These are phyloP conservation scores for Glarea lozoyensis DNA, from an alignment of 495 filamentous ascomycete genomes.

Conservation along the genomic window DNA sequence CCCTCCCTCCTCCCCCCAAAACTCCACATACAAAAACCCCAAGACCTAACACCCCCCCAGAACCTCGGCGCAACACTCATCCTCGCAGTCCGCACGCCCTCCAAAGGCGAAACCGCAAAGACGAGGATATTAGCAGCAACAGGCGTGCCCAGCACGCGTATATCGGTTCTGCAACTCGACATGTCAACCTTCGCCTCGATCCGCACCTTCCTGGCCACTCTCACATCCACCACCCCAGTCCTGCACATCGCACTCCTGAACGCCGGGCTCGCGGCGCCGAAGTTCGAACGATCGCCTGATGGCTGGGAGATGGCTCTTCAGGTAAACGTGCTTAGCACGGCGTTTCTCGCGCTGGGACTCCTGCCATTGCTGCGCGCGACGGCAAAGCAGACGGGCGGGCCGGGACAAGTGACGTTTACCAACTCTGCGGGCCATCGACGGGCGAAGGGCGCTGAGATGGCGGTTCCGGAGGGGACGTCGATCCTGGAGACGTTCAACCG, in stretches of 20 bases:
- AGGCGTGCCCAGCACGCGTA: conserved; percentile 24
- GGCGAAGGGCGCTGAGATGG: background rate
- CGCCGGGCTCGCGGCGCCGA: conserved; percentile 30
- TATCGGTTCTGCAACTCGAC: conserved; percentile 46
- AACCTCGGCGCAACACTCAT: conserved; percentile 34
- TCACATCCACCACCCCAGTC: conserved; percentile 12
- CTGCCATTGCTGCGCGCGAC: conserved; percentile 34
- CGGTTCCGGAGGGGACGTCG: background rate
- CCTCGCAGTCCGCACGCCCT: conserved; percentile 31
- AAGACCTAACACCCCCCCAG: no score
- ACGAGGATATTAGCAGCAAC: conserved; percentile 25
- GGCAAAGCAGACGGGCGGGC: background rate
- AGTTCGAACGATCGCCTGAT: conserved; percentile 18
- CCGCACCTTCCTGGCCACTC: conserved; percentile 30
- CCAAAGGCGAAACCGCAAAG: conserved; percentile 29
- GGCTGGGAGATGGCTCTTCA: conserved; percentile 37
- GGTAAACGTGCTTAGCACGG: conserved; percentile 36
- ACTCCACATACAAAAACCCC: no score
- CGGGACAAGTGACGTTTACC: background rate
- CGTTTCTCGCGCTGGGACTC: conserved; percentile 36
- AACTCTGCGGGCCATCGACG: background rate
- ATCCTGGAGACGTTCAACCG: background rate
- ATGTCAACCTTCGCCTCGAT: conserved; percentile 37
- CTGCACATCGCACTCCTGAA: conserved; percentile 45
- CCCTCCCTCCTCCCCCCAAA: no score